These are phyloP conservation scores for Teratosphaeriaceae sp. DNA, from an alignment of 2,329 filamentous ascomycete species.

Conservation along the genomic window DNA sequence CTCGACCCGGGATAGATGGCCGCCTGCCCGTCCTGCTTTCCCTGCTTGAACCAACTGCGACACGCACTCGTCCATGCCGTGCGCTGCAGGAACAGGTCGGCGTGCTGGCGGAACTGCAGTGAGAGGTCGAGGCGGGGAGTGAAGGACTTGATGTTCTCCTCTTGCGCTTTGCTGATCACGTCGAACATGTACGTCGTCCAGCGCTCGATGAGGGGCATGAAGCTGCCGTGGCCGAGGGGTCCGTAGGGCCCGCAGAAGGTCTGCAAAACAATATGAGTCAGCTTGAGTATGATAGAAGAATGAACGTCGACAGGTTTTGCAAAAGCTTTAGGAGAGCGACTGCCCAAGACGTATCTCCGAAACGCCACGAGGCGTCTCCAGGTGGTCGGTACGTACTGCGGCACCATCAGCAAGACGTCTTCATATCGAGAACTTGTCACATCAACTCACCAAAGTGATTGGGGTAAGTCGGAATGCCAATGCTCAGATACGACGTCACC, in stretches of 20 bases:
- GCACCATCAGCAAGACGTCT: no score
- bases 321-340: no score
- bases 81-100: conserved; percentile 34
- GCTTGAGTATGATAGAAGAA: no score
- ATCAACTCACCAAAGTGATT: no score
- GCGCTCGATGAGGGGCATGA: conserved; percentile 36
- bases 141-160: conserved; percentile 37
- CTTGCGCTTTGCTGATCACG: conserved; percentile 34
- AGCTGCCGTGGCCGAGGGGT: conserved; percentile 34
- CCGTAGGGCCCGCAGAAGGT: conserved; percentile 38
- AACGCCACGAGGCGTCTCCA: no score
- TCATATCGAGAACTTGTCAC: no score
- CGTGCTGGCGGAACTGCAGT: conserved; percentile 33
- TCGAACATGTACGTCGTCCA: conserved; percentile 36
- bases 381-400: no score
- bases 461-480: conserved; percentile 37
- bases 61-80: conserved; percentile 32
- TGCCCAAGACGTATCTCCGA: no score
- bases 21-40: conserved; percentile 30
- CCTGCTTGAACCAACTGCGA: conserved; percentile 32
- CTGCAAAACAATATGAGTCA: no score
- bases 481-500: conserved; percentile 35
- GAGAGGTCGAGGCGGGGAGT: conserved; percentile 28
- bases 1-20: conserved; percentile 35
- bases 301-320: no score